A percentile compares a stretch with the other conserved stretches of the same genome.
phyloP scores from a whole-genome alignment of 148 eudicot genomes.

The Rheum nobile region DNA sequence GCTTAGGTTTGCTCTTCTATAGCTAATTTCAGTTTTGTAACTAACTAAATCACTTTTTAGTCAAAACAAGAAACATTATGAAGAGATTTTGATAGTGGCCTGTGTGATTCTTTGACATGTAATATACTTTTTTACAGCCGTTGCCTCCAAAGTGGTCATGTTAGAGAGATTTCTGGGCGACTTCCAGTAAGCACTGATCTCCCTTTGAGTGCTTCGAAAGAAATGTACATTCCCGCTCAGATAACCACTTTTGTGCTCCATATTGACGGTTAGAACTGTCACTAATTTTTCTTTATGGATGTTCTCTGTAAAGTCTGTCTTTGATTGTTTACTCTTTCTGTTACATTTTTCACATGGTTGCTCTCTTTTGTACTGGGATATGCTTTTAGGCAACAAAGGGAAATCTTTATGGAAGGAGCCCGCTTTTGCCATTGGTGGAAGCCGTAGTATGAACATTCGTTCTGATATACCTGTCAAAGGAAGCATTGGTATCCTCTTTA shows the following conservation, averaged over 20 bases:
- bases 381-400: not conserved
- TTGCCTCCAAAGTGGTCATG: slow-evolving; percentile 34
- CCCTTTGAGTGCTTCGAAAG: not conserved
- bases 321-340: not conserved
- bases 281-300: not conserved
- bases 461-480: not conserved
- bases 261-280: not conserved
- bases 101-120: not conserved
- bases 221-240: not conserved
- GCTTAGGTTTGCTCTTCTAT: not conserved
- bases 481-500: not conserved
- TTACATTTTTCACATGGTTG: not conserved
- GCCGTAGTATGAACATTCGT: not conserved
- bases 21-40: not conserved
- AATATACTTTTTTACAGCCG: slow-evolving; percentile 29
- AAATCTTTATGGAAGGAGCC: not conserved
- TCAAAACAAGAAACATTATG: not conserved
- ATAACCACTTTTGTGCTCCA: not conserved
- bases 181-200: not conserved
- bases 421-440: not conserved
- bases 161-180: not conserved
- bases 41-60: not conserved
- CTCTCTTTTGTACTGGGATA: not conserved
- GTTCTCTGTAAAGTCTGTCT: not conserved
- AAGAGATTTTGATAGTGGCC: not conserved